Base-by-base conservation (phyloP, 495 filamentous ascomycete genomes). In the Penicillium subrubescens region DNA sequence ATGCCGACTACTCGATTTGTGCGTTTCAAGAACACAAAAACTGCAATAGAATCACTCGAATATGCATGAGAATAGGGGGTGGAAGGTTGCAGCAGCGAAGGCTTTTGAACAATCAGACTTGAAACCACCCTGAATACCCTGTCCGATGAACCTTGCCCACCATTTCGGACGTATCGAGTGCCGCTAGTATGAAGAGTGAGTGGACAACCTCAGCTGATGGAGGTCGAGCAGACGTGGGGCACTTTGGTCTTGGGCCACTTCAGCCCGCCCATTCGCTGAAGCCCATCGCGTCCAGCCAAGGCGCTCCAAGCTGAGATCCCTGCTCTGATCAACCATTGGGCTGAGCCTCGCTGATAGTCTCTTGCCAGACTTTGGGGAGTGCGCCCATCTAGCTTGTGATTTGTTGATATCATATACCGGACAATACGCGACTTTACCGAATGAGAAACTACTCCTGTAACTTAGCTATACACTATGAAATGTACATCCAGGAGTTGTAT, bases 241-340 rank as follows among this genome's bases (percentile, higher is more conserved):
- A 65, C 11, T 14, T 31, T 21, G 52, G 67, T 68, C 71, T 70
- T 68, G 63, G 63, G 62, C 59, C 62, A 39, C 67, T 72, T 72
- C 67, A 46, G 69, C 60, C n/a, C 63, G 54, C 46, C 57, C 67
- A 74, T 74, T 74, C 67, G 71, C 62, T 51, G 67, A 54, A 29
- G 27, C 43, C 50, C 39, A 67, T 54, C 65, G 71, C 69, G 67
- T 51, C 67, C 65, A 65, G 60, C 67, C 67, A 65, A 62, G 61
- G 57, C 62, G 43, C 58, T 55, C 8, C 41, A n/a, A 62, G 71
- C 69, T 67, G 70, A 74, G 67, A 74, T 74, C 67, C 71, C 69
- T 68, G 71, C 53, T 74, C 17, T 57, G 71, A 72, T 72, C 71
- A 63, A 61, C 67, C 41, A 74, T 74, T 74, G 71, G 71, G 67